A percentile compares a stretch with the other conserved stretches of the same genome.
Evolutionary conservation across 2,329 filamentous ascomycete genomes (phyloP).

Genomic region (Neophaeococcomyces mojaviensis): DNA sequence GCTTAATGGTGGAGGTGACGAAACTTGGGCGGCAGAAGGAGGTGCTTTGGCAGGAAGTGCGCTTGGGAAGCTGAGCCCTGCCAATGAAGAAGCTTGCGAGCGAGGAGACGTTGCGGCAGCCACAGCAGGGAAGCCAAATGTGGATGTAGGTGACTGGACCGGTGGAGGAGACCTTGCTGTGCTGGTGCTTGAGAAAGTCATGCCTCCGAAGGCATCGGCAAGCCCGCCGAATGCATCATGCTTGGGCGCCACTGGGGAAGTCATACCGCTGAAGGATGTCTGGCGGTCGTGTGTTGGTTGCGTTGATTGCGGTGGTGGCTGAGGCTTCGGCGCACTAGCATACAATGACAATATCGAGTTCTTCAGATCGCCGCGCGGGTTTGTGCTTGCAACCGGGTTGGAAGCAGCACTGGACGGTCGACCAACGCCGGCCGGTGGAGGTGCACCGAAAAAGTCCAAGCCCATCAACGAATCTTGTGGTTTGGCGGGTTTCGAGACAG

Average conservation of each 20-base stretch:
- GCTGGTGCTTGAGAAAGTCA: constrained; percentile 53
- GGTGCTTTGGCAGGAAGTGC: constrained; percentile 32
- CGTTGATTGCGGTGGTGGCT: constrained; percentile 44
- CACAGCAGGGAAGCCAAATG: constrained; percentile 43
- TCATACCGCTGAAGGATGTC: constrained; percentile 62
- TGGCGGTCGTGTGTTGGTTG: constrained; percentile 51
- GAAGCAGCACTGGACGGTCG: constrained; percentile 75
- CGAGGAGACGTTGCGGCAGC: neutral
- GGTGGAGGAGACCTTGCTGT: constrained; percentile 33
- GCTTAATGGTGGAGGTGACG: constrained; percentile 46
- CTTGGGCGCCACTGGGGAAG: constrained; percentile 48
- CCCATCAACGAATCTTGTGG: constrained; percentile 75
- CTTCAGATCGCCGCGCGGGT: constrained; percentile 86
- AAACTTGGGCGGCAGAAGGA: constrained; percentile 40
- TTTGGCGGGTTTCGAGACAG: constrained; percentile 52
- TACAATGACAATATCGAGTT: constrained; percentile 96
- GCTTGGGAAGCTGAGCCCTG: constrained; percentile 35
- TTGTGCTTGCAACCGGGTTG: constrained; percentile 50
- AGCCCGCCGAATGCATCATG: constrained; percentile 55
- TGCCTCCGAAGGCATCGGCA: constrained; percentile 70
- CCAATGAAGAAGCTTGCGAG: constrained; percentile 3
- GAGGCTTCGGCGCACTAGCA: constrained; percentile 72
- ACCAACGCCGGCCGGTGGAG: constrained; percentile 55
- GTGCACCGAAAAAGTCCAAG: constrained; percentile 79
- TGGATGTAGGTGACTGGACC: constrained; percentile 35